These are phyloP conservation scores for Martiniozyma abietophila DNA, from an alignment of 805 yeast species.

Conservation along the genomic window DNA sequence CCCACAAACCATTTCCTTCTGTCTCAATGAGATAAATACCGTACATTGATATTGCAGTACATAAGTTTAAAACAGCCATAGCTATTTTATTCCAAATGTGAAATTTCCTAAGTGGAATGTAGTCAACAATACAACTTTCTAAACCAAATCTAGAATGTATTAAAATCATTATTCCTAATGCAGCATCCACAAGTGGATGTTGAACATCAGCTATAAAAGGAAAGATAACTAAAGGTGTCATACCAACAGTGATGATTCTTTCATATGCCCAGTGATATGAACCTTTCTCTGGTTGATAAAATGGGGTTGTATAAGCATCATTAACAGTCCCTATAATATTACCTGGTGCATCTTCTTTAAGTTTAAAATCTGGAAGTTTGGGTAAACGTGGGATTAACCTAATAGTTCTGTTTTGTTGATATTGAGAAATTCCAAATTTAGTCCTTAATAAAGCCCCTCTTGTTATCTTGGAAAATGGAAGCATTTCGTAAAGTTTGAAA, in stretches of 20 bases:
- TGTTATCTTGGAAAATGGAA: neutral
- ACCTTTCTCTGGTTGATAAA: constrained; percentile 58
- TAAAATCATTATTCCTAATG: constrained; percentile 54
- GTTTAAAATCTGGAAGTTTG: constrained; percentile 30
- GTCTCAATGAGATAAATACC: constrained; percentile 82
- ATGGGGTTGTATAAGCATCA: constrained; percentile 72
- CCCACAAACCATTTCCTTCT: constrained; percentile 68
- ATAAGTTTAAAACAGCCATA: constrained; percentile 56
- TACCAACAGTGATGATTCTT: constrained; percentile 54
- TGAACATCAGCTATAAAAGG: constrained; percentile 74
- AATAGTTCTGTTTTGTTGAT: constrained; percentile 9
- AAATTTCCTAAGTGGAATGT: constrained; percentile 79
- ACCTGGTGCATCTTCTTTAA: constrained; percentile 80
- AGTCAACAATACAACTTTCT: constrained; percentile 86
- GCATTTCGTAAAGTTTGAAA: too few relatives aligned
- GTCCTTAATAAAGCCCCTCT: neutral
- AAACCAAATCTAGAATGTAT: constrained; percentile 82
- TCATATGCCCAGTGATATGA: constrained; percentile 94
- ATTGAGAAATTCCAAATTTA: neutral
- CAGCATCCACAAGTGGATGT: constrained; percentile 63
- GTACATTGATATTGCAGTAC: constrained; percentile 59
- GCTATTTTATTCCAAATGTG: constrained; percentile 70
- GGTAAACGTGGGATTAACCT: constrained; percentile 20
- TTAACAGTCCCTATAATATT: constrained; percentile 87
- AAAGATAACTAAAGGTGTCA: constrained; percentile 67